Evolutionary conservation across 2,329 filamentous ascomycete species (phyloP), one percentile per base, ranked within the genome.

Genomic region (Tolypocladium amazonense): DNA sequence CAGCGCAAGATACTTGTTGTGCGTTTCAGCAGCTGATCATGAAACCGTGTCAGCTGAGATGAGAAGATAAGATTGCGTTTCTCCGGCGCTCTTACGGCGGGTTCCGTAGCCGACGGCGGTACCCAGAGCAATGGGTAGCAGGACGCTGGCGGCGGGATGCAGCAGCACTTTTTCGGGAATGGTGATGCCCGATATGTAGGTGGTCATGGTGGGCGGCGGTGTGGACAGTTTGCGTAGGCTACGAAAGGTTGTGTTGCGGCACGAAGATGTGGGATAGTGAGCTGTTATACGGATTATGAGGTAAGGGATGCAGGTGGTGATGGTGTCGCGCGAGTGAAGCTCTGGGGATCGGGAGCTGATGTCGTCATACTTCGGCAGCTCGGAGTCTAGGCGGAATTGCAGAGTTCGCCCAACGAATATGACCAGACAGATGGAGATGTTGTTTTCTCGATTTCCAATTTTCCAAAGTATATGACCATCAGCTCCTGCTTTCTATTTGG

Each of bases 131-230:
- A 96, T 78, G 43, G 91, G 92, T 1, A 96, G 79, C 45, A 95
- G 81, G 62, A 94, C 84, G 23, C 90, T 88, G 35, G 83, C 80
- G 9, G 89, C 86, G 5, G 89, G 85, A 70, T 83, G 86, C 68
- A 85, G 80, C 72, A 95, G 92, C 64, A 92, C 75, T 65, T 82
- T 78, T 55, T 81, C 76, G 2, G 91, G 90, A 23, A 96, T 79
- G 27, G 89, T 92, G 64, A 95, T 75, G 45, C 84, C 86, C n/a
- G 89, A 86, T 62, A 94, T 84, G 72, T 88, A 88, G 63, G 89
- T 86, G 14, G 89, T 92, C 90, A 94, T 95, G 53, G 62, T 80
- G 72, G 54, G 30, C 15, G 14, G 55, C 33, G 35, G 57, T 15
- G 58, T 37, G 11, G 39, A 7, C 53, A 27, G 30, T 47, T 30